A percentile compares a stretch with the other conserved stretches of the same genome.
Evolutionary conservation across 1,284 basidiomycete genomes (phyloP).

Genomic region (Cutaneotrichosporon cutaneum): DNA sequence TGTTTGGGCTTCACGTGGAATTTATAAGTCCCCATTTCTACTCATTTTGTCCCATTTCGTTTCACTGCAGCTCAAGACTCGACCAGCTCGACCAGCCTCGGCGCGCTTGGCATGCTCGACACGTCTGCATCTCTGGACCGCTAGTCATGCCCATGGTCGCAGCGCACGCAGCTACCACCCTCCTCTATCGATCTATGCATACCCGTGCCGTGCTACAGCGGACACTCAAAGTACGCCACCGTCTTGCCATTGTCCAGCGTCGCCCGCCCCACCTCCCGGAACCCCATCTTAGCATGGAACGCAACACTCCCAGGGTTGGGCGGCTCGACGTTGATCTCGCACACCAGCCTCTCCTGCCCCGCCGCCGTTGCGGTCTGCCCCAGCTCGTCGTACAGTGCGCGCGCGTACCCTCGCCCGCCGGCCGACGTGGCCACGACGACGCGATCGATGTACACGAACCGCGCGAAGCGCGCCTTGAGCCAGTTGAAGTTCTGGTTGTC

Average conservation of each 20-base stretch:
- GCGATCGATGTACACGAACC: constrained; percentile 24
- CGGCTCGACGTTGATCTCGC: constrained; percentile 22
- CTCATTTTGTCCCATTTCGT: too few relatives aligned
- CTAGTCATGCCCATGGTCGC: too few relatives aligned
- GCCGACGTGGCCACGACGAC: constrained; percentile 8
- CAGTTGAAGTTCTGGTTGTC: constrained; percentile 20
- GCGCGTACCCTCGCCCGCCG: constrained; percentile 10
- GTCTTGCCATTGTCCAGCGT: constrained; percentile 17
- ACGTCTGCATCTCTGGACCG: too few relatives aligned
- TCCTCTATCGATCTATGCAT: neutral
- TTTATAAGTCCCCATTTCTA: too few relatives aligned
- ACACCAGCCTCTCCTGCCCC: constrained; percentile 12
- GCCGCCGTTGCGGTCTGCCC: neutral
- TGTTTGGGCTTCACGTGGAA: too few relatives aligned
- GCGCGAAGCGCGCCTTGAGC: constrained; percentile 9
- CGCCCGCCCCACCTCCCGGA: constrained; percentile 15
- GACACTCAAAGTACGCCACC: constrained; percentile 20
- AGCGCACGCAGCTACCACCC: neutral
- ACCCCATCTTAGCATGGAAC: constrained; percentile 18
- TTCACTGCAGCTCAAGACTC: too few relatives aligned
- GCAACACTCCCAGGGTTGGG: constrained; percentile 14
- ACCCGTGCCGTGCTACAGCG: neutral
- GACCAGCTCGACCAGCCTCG: neutral
- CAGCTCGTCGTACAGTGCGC: constrained; percentile 16
- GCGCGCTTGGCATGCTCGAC: neutral